Percentiles rank a stretch among this genome's conserved stretches.
Conservation (phyloP, 2,329 filamentous ascomycete species). For the Xylaria multiplex region DNA sequence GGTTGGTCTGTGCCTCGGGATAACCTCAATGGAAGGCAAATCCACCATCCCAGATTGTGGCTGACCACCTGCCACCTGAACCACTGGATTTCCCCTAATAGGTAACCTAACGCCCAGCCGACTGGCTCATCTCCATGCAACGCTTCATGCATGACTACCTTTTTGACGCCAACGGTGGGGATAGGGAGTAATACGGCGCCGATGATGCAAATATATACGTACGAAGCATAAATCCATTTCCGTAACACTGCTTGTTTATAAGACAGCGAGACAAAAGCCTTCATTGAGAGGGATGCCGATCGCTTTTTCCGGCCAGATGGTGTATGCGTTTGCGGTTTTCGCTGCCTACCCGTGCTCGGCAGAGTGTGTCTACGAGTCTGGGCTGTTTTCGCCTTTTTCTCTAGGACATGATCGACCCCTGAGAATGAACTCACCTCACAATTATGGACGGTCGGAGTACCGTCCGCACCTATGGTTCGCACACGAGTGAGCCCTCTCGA, state of each 20-base stretch:
- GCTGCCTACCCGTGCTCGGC: constrained; percentile 54
- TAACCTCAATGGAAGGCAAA: constrained; percentile 70
- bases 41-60: constrained; percentile 77
- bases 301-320: constrained; percentile 74
- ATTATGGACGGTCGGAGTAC: constrained; percentile 25
- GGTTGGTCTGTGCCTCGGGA: constrained; percentile 36
- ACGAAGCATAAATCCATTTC: constrained; percentile 85
- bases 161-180: constrained; percentile 68
- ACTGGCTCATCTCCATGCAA: constrained; percentile 81
- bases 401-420: constrained; percentile 23
- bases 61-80: constrained; percentile 78
- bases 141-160: constrained; percentile 73
- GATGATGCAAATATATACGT: constrained; percentile 76
- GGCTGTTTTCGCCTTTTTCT: constrained; percentile 31
- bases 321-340: constrained; percentile 61
- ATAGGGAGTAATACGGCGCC: constrained; percentile 68
- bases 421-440: constrained; percentile 16
- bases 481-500: constrained; percentile 35
- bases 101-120: constrained; percentile 90
- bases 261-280: constrained; percentile 83
- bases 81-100: constrained; percentile 79
- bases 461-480: constrained; percentile 38
- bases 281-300: constrained; percentile 69
- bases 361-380: constrained; percentile 62
- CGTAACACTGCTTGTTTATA: constrained; percentile 77